phyloP scores from a whole-genome alignment of 192 early-diverging fungal genomes.

The Lobulomyces angularis region DNA sequence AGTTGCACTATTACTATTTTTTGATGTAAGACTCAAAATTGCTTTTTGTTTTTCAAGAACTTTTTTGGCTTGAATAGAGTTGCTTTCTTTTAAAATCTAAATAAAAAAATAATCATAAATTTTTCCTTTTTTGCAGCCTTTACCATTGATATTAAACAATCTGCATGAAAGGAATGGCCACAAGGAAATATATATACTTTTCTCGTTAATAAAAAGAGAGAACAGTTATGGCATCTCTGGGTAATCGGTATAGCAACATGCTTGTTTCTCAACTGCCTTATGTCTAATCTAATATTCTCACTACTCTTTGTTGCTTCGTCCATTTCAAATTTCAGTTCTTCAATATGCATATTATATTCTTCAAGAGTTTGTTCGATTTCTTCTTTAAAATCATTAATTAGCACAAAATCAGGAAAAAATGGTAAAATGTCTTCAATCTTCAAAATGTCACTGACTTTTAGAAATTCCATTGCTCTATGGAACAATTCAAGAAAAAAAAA shows the following conservation, averaged over 20 bases:
- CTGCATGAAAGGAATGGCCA: slow-evolving; percentile 86
- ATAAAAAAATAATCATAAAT: slow-evolving; percentile 2
- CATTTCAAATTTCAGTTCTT: slow-evolving; percentile 81
- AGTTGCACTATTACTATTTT: background rate
- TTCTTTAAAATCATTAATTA: slow-evolving; percentile 95
- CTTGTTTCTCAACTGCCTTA: slow-evolving; percentile 70
- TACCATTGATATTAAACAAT: slow-evolving; percentile 89
- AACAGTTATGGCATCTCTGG: slow-evolving; percentile 71
- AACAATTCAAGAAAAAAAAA: background rate
- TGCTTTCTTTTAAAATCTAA: slow-evolving; percentile 7
- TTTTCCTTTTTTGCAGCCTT: slow-evolving; percentile 46
- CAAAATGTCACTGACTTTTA: slow-evolving; percentile 63
- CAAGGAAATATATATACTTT: slow-evolving; percentile 95
- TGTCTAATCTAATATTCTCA: slow-evolving; percentile 84
- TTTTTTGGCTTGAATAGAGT: background rate
- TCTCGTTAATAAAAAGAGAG: slow-evolving; percentile 61
- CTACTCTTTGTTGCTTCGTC: slow-evolving; percentile 88
- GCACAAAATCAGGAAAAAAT: slow-evolving; percentile 93
- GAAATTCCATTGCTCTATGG: slow-evolving; percentile 66
- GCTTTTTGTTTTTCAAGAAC: background rate
- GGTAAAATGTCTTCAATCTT: slow-evolving; percentile 93
- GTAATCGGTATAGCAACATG: slow-evolving; percentile 50
- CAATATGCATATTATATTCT: slow-evolving; percentile 82
- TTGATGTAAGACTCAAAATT: background rate
- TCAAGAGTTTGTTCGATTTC: slow-evolving; percentile 86